Percentiles rank a stretch among this genome's conserved stretches.
phyloP scores from a whole-genome alignment of 2,329 filamentous ascomycete genomes.

The Diaporthe ampelina region DNA sequence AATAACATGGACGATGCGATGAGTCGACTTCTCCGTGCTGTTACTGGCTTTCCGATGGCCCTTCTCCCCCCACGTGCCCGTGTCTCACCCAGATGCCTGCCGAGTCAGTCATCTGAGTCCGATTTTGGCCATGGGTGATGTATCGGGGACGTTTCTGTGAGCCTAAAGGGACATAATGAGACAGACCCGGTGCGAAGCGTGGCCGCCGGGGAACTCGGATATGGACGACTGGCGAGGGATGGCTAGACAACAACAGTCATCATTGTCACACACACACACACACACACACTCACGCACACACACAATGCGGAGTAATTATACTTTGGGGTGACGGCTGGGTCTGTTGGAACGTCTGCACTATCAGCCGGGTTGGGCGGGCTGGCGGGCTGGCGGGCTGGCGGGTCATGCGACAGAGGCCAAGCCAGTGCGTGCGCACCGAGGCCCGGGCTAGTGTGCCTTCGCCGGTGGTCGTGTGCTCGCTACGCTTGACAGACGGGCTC shows the following conservation, averaged over 20 bases:
- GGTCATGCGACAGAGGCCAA: constrained; percentile 21
- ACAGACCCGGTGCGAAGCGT: background rate
- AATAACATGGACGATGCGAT: background rate
- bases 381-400: background rate
- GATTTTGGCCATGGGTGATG: background rate
- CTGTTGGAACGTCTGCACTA: background rate
- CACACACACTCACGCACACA: too few relatives aligned
- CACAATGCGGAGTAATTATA: background rate
- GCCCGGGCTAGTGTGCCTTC: background rate
- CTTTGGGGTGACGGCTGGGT: background rate
- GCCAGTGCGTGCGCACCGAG: constrained; percentile 4
- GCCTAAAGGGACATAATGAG: constrained; percentile 14
- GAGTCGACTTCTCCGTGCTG: background rate
- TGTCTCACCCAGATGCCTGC: constrained; percentile 24
- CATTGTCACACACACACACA: background rate
- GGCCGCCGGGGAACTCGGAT: constrained; percentile 18
- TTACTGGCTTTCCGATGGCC: too few relatives aligned
- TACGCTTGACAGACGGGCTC: background rate
- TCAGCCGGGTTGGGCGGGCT: background rate
- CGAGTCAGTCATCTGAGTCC: constrained; percentile 12
- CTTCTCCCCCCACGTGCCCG: constrained; percentile 13
- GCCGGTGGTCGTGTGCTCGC: constrained; percentile 19
- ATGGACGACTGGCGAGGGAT: background rate
- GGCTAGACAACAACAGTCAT: background rate
- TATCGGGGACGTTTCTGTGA: constrained; percentile 4